Conservation (phyloP, 768 basidiomycete species). For the Boletus bicolor region DNA sequence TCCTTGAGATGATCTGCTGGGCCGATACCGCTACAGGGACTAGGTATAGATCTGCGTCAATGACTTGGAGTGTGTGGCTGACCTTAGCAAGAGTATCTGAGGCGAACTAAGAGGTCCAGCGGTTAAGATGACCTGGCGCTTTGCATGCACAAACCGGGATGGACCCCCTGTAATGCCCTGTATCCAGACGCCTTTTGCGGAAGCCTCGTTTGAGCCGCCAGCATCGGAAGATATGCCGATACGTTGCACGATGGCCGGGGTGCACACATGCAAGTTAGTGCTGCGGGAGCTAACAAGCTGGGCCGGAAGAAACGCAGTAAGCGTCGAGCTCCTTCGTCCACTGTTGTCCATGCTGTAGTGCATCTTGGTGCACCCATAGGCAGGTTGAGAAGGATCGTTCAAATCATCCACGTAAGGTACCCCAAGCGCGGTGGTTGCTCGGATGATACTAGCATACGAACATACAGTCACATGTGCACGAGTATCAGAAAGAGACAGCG, state of each 20-base stretch:
- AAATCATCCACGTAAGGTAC: no score
- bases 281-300: not conserved
- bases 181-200: conserved; percentile 1
- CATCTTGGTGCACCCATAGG: conserved; percentile 3
- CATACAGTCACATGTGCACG: no score
- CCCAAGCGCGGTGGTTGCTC: no score
- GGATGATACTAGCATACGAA: no score
- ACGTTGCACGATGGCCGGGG: not conserved
- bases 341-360: not conserved
- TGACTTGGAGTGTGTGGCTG: no score
- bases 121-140: conserved; percentile 27
- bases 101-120: conserved; percentile 41
- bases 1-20: no score
- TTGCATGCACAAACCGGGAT: conserved; percentile 5
- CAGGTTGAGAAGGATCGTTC: not conserved
- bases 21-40: no score
- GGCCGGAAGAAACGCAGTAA: conserved; percentile 15
- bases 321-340: conserved; percentile 12
- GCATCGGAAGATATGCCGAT: not conserved
- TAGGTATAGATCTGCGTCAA: no score
- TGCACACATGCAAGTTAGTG: conserved; percentile 10
- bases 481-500: no score
- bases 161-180: not conserved
- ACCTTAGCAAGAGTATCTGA: conserved; percentile 39
- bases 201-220: not conserved